A percentile compares a stretch with the other conserved stretches of the same genome.
phyloP scores from a whole-genome alignment of 2,329 filamentous ascomycete genomes.

The Ophiognomonia clavigignenti-juglandacearum region DNA sequence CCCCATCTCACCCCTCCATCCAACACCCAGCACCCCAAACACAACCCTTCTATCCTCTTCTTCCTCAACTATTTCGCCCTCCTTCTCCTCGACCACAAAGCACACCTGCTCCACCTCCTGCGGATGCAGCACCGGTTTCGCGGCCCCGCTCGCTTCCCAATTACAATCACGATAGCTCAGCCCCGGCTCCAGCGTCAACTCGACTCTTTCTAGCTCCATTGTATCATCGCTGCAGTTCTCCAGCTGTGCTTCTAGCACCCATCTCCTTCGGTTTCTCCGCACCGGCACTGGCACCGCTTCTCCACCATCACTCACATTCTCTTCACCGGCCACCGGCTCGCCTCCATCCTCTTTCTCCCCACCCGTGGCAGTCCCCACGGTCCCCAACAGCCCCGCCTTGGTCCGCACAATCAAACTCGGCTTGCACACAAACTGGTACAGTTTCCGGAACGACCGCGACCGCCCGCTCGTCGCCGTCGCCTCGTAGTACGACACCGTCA shows the following conservation, averaged over 20 bases:
- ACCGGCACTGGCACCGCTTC: too few relatives aligned
- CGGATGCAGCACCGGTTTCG: constrained; percentile 53
- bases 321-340: background rate
- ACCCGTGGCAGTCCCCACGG: constrained; percentile 21
- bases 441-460: constrained; percentile 82
- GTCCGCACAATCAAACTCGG: constrained; percentile 85
- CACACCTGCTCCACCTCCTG: constrained; percentile 63
- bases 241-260: constrained; percentile 87
- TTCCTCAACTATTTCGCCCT: constrained; percentile 36
- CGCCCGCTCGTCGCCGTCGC: constrained; percentile 66
- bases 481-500: constrained; percentile 93
- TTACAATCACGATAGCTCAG: constrained; percentile 52
- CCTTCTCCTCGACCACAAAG: constrained; percentile 51
- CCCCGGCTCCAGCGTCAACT: constrained; percentile 48
- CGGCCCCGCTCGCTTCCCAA: constrained; percentile 41
- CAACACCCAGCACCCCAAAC: constrained; percentile 78
- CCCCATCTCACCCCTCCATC: constrained; percentile 87
- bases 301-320: too few relatives aligned
- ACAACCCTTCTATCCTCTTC: constrained; percentile 56
- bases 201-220: constrained; percentile 69
- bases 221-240: constrained; percentile 88
- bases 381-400: constrained; percentile 64
- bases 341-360: constrained; percentile 23
- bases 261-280: constrained; percentile 37
- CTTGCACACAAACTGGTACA: constrained; percentile 96